Base-by-base conservation (phyloP, 306 rosid species). In the cucumber (Cucumis sativus) region DNA sequence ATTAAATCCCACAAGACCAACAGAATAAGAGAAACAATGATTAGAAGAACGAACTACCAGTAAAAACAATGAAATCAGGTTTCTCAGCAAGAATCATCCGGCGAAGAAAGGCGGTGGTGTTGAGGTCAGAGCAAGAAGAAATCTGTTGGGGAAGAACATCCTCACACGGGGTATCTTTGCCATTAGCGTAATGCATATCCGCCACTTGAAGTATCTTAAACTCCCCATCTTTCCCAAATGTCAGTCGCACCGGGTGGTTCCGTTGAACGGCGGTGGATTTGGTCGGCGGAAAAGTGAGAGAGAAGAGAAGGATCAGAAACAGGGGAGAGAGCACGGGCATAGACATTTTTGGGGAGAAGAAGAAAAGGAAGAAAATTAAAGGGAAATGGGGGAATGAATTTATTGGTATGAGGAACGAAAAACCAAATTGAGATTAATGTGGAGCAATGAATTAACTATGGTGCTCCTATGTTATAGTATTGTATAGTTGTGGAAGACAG, bases 141-240 rank as follows among this genome's bases (percentile, higher is more conserved):
- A 84, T 18, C 84, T 90, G 96, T 0, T 75, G 35, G 69, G 86
- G 88, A 10, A 90, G 87, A 52, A 95, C 96, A 68, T 92, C 59
- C 80, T 47, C n/a, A 43, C 97, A 95, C n/a, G 75, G 86, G 65
- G 97, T 92, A 5, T 75, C 43, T 59, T 82, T 86, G 10, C 99
- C 99, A 74, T 92, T 23, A 40, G 83, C 97, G 45, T 77, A 95
- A 87, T 95, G 99, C 99, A 95, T 95, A 37, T 95, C 99, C 63
- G 97, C 98, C 63, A 95, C 97, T 79, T 95, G 98, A 67, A 95
- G 84, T 63, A 95, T 90, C 93, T 90, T 95, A 72, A 95, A 95
- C 87, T 80, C 86, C 43, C 98, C 98, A 80, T 81, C 76, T 39
- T 78, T 21, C 9, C 65, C 87, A 78, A 95, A 92, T 57, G 87